Base-by-base conservation (phyloP, 1,284 basidiomycete genomes). In the Pholiota adiposa region DNA sequence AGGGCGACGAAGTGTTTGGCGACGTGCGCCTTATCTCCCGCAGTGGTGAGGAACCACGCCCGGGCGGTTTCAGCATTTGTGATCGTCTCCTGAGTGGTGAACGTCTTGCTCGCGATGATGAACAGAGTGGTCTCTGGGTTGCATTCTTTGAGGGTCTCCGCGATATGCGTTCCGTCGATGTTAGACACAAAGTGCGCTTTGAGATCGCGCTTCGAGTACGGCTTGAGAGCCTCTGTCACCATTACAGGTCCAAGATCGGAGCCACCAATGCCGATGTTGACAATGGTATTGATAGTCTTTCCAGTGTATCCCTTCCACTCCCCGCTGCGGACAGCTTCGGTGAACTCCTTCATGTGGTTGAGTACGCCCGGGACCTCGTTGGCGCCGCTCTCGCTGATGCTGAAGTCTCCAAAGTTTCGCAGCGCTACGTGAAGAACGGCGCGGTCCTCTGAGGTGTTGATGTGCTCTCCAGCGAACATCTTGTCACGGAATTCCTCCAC, bases 1-100 rank as follows among this genome's bases (percentile, higher is more conserved):
- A 99, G 88, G 8, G 97, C 97, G 48, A 98, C 96, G 74, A 99
- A 99, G 83, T 99, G 97, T 82, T 98, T 98, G 65, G 97, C 95
- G 63, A 98, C 94, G 77, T 98, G 94, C 2, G 84, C 82, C 80
- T 93, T 91, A 72, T 96, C 94, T 70, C 88, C 88, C 23, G 96
- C 96, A 5, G 81, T 77, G 48, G 80, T 73, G 60, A 99, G 83
- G 91, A 99, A 98, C 97, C 97, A 99, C 59, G 90, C 89, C 58
- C 94, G 88, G 11, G 97, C 97, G 53, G 88, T 92, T 75, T 93
- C 92, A 29, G 97, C 97, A 75, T 99, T 99, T 67, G 97, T 98
- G 79, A 98, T 98, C 41, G 97, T 99, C 83, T 99, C 97, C 79
- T 98, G 97, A 11, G 97, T 99, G 44, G 97, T 99, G 77, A 99